Base-by-base conservation (phyloP, 1,284 basidiomycete species). In the Naganishia sp. region DNA sequence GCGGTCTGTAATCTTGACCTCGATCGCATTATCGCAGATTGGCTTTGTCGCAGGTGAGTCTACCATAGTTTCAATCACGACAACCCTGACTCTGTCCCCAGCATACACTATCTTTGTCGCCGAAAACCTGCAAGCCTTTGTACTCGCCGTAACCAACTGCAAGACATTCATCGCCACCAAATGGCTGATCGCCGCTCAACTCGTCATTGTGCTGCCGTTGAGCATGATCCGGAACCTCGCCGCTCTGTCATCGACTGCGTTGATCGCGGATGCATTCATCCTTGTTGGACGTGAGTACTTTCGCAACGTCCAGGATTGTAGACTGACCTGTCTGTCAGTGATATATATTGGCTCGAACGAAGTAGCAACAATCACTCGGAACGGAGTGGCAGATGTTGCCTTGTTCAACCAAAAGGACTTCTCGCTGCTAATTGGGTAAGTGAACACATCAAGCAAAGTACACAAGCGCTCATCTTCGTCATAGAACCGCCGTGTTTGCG, bases 41-140 rank as follows among this genome's bases (percentile, higher is more conserved):
- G 90, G 80, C 39, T 79, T 80, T 63, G 78, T 78, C 7, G 75
- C 76, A 7, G 79, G 78, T 79, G 54, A 67, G 57, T 23, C 23
- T 2, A 73, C 68, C 33, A 39, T 13, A 13, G 10, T 11, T 61
- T 1, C 9, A 43, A 33, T 10, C 10, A 18, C 48, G 39, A 9
- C n/a, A 39, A 25, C 13, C 11, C 48, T 50, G 16, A 53, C 28
- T 54, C 49, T 2, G 13, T n/a, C 9, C 18, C 80, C 86, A 42
- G 94, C 93, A 6, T 98, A 98, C 81, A 93, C 89, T 18, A 97
- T 98, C 75, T 99, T 98, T 79, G 93, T 98, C 33, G 90, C 94
- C 1, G 87, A 96, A 80, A 96, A 94, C 76, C 84, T 97, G 23
- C 88, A 88, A 76, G 86, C 94, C 57, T 94, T 99, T 78, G 84